Conservation (phyloP, 768 basidiomycete genomes). For the Rhizopogon vinicolor region DNA sequence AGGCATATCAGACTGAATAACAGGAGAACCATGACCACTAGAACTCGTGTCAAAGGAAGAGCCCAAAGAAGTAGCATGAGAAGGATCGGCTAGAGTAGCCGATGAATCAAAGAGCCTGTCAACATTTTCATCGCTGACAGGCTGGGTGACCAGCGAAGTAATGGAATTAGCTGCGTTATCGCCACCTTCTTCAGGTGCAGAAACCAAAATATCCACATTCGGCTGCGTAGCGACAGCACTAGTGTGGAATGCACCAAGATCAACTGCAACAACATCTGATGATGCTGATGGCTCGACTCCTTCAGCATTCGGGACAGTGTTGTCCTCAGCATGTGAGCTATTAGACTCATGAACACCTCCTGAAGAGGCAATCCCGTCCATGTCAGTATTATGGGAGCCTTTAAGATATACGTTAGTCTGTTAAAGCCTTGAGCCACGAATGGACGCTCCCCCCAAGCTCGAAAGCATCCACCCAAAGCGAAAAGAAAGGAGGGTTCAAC, state of each 20-base stretch:
- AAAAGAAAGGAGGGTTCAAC: constrained; percentile 31
- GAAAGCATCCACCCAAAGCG: constrained; percentile 44
- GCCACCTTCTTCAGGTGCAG: constrained; percentile 14
- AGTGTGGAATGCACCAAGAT: constrained; percentile 7
- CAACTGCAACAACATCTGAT: constrained; percentile 15
- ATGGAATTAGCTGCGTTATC: constrained; percentile 10
- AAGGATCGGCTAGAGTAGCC: constrained; percentile 21
- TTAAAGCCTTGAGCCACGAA: constrained; percentile 39
- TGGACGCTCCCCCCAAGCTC: constrained; percentile 38
- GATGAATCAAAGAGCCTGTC: constrained; percentile 15
- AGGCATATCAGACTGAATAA: constrained; percentile 38
- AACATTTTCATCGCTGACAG: constrained; percentile 16
- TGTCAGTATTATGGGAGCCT: constrained; percentile 36
- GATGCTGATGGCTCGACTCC: constrained; percentile 22
- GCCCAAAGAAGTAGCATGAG: constrained; percentile 29
- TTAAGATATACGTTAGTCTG: constrained; percentile 50
- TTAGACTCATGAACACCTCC: constrained; percentile 15
- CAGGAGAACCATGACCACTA: constrained; percentile 35
- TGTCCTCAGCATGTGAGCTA: constrained; percentile 14
- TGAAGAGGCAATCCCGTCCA: constrained; percentile 28
- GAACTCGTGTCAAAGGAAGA: constrained; percentile 42
- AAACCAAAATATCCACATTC: constrained; percentile 16
- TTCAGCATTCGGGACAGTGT: constrained; percentile 13
- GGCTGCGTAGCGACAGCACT: constrained; percentile 18
- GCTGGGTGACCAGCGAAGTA: constrained; percentile 17